These are phyloP conservation scores for Aphanomyces invadans DNA, from an alignment of 352 stramenopile species.

Conservation along the genomic window DNA sequence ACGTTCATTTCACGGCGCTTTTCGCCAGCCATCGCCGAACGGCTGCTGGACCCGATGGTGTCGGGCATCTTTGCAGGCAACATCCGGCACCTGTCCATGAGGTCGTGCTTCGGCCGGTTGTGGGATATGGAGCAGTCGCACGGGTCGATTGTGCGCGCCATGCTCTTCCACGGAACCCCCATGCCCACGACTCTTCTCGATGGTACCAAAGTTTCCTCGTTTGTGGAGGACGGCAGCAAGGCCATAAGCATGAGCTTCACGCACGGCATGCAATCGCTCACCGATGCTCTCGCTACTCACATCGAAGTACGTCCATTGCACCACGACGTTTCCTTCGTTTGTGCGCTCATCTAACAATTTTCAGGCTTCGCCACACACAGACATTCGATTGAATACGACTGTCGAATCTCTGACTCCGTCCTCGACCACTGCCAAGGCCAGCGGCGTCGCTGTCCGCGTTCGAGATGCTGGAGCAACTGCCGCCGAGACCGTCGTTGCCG, in stretches of 20 bases:
- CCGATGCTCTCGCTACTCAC: constrained; percentile 37
- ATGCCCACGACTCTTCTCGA: constrained; percentile 50
- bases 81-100: constrained; percentile 65
- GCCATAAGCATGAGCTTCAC: constrained; percentile 83
- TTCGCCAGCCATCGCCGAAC: constrained; percentile 66
- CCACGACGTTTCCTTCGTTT: too few relatives aligned
- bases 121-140: constrained; percentile 65
- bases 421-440: not conserved
- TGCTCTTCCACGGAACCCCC: constrained; percentile 18
- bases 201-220: constrained; percentile 56
- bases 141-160: constrained; percentile 65
- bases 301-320: too few relatives aligned
- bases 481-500: constrained; percentile 38
- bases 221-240: constrained; percentile 56
- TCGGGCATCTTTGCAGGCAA: constrained; percentile 86
- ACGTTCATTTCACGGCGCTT: constrained; percentile 71
- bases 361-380: constrained; percentile 30
- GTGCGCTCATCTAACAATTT: not conserved
- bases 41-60: constrained; percentile 66
- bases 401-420: constrained; percentile 10
- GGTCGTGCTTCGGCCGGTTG: constrained; percentile 72
- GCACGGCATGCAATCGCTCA: constrained; percentile 66
- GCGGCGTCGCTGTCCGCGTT: not conserved
- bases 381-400: constrained; percentile 26
- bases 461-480: constrained; percentile 21